Percentiles rank a stretch among this genome's conserved stretches.
Evolutionary conservation across 2,329 filamentous ascomycete species (phyloP).

Genomic region (Monilinia fructicola): DNA sequence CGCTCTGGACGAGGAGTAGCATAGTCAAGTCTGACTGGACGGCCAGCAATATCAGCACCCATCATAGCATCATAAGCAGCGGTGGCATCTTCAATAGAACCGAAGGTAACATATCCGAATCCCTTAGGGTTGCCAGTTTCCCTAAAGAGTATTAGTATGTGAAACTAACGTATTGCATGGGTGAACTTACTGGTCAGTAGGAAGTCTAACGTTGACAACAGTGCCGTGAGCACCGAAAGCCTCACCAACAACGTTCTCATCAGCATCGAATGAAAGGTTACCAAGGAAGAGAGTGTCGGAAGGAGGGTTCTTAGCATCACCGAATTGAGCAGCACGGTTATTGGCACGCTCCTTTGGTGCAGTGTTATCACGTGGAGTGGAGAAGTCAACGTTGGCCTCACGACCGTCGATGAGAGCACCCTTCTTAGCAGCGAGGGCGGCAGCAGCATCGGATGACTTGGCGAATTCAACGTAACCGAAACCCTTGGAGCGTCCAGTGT

Average conservation of each 20-base stretch:
- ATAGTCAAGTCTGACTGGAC: constrained; percentile 67
- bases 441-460: constrained; percentile 58
- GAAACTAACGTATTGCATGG: background rate
- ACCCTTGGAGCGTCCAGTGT: constrained; percentile 66
- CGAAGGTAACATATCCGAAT: constrained; percentile 72
- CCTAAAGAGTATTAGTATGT: constrained; percentile 40
- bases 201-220: constrained; percentile 66
- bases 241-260: constrained; percentile 62
- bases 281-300: constrained; percentile 70
- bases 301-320: constrained; percentile 63
- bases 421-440: constrained; percentile 64
- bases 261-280: constrained; percentile 69
- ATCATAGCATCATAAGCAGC: constrained; percentile 61
- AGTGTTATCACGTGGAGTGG: constrained; percentile 56
- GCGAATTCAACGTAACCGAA: constrained; percentile 74
- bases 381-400: constrained; percentile 68
- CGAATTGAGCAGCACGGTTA: constrained; percentile 54
- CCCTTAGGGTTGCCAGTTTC: constrained; percentile 69
- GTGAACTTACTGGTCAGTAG: constrained; percentile 57
- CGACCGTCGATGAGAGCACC: constrained; percentile 65
- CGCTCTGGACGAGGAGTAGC: constrained; percentile 58
- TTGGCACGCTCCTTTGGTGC: constrained; percentile 51
- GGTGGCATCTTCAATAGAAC: constrained; percentile 65
- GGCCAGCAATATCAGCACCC: constrained; percentile 63
- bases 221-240: constrained; percentile 62